phyloP scores from a whole-genome alignment of 176 grass and related monocot species.

The Oryza glaberrima region DNA sequence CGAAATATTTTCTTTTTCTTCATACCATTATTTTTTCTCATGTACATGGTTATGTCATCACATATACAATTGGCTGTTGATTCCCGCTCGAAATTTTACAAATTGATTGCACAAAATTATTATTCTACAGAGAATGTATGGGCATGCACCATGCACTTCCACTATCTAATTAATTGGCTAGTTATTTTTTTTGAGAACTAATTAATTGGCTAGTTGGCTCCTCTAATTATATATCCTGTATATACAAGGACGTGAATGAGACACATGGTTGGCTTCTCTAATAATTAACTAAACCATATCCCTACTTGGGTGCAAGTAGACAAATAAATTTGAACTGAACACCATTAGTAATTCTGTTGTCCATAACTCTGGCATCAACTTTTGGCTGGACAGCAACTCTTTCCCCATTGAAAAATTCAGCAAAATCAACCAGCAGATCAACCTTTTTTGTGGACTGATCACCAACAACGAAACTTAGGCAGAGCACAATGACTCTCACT shows the following conservation, averaged over 20 bases:
- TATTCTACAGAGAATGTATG: not conserved
- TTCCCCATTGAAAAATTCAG: not conserved
- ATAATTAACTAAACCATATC: not conserved
- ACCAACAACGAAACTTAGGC: slow-evolving; percentile 1
- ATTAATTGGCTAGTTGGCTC: not conserved
- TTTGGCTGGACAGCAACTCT: slow-evolving; percentile 16
- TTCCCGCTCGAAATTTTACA: no score
- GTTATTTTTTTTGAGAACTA: not conserved
- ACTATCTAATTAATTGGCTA: not conserved
- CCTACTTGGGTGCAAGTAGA: not conserved
- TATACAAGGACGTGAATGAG: not conserved
- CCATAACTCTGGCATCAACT: not conserved
- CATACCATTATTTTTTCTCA: no score
- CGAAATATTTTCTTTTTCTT: no score
- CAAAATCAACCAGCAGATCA: not conserved
- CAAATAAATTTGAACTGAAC: not conserved
- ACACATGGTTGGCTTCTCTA: not conserved
- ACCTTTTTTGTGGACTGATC: not conserved
- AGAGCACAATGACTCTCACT: slow-evolving; percentile 5
- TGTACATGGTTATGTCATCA: no score
- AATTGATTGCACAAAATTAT: no score
- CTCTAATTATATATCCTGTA: not conserved
- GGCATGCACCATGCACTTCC: not conserved
- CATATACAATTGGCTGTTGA: no score
- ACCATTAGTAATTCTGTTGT: not conserved